These are phyloP conservation scores for Sporothrix humicola DNA, from an alignment of 2,329 filamentous ascomycete species.

Conservation along the genomic window DNA sequence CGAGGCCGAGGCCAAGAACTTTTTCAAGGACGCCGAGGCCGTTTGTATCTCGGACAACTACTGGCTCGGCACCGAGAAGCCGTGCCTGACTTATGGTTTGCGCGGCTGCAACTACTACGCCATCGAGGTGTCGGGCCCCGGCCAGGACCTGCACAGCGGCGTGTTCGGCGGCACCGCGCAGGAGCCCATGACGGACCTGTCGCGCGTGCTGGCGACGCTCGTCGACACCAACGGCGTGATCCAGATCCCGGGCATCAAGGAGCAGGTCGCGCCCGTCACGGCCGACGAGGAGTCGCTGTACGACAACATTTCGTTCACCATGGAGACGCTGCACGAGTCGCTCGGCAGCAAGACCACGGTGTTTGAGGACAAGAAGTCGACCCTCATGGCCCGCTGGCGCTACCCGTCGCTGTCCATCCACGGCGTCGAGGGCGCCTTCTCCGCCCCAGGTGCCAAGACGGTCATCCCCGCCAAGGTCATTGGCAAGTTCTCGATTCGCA, in stretches of 20 bases:
- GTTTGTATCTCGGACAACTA: slow-evolving; percentile 99
- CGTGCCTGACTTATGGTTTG: slow-evolving; percentile 95
- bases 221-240: slow-evolving; percentile 94
- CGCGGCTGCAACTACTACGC: slow-evolving; percentile 98
- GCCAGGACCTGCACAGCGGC: slow-evolving; percentile 92
- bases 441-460: slow-evolving; percentile 91
- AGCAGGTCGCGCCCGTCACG: slow-evolving; percentile 88
- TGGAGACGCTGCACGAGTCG: slow-evolving; percentile 92
- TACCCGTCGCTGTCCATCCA: slow-evolving; percentile 93
- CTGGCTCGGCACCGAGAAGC: slow-evolving; percentile 99
- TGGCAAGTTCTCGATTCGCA: slow-evolving; percentile 98
- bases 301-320: slow-evolving; percentile 87
- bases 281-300: slow-evolving; percentile 89
- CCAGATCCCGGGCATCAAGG: slow-evolving; percentile 88
- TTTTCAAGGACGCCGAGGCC: slow-evolving; percentile 93
- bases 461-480: slow-evolving; percentile 98
- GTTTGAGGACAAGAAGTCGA: slow-evolving; percentile 84
- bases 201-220: slow-evolving; percentile 78
- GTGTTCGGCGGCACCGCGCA: slow-evolving; percentile 96
- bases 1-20: slow-evolving; percentile 85
- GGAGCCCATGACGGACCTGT: slow-evolving; percentile 97
- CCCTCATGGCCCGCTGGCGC: slow-evolving; percentile 95
- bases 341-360: slow-evolving; percentile 89
- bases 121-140: slow-evolving; percentile 86
- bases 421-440: slow-evolving; percentile 94